Evolutionary conservation across 345 rosid genomes (phyloP), one percentile per base, ranked within the genome.

Genomic region (Lagerstroemia speciosa): DNA sequence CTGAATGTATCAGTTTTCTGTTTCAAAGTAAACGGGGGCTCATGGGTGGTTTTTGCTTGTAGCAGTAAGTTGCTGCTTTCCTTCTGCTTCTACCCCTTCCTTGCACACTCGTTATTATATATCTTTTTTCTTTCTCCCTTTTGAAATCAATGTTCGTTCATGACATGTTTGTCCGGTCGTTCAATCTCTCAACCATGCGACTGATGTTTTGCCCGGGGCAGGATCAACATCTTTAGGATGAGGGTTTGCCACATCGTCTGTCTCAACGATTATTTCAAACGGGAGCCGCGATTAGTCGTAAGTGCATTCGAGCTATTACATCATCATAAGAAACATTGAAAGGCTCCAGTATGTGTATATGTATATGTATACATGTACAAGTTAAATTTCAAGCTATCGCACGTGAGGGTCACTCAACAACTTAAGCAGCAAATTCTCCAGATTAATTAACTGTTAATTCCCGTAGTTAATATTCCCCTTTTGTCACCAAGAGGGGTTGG

Each of bases 321-420:
- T 38, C 43, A 38, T 38, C 43, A 38, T 52, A 20, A n/a, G 57
- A 19, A 1, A 29, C 33, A 58, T 19, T 6, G 12, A 20, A 14
- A 29, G 34, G 33, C 34, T 58, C 33, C 1, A 58, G 8, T 24
- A 53, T 53, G 10, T 8, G 6, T 53, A 5, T 24, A 4, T 14
- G 12, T n/a, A 8, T 5, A 20, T 53, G 1, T 19, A n/a, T 11
- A 7, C 24, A 9, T 8, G n/a, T 27, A 7, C 17, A 58, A 58
- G 19, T 6, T 41, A 1, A 41, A 41, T 41, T 1, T 41, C 45
- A 41, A 1, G 45, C 11, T 2, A 58, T 58, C 19, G 62, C 62
- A 58, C 62, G 62, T 58, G 62, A 58, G 62, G 62, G 34, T 58
- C 62, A 58, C 62, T 27, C 62, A 24, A 26, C 33, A 6, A 27